These are phyloP conservation scores for Ustilago curta DNA, from an alignment of 1,284 basidiomycete genomes.

Conservation along the genomic window DNA sequence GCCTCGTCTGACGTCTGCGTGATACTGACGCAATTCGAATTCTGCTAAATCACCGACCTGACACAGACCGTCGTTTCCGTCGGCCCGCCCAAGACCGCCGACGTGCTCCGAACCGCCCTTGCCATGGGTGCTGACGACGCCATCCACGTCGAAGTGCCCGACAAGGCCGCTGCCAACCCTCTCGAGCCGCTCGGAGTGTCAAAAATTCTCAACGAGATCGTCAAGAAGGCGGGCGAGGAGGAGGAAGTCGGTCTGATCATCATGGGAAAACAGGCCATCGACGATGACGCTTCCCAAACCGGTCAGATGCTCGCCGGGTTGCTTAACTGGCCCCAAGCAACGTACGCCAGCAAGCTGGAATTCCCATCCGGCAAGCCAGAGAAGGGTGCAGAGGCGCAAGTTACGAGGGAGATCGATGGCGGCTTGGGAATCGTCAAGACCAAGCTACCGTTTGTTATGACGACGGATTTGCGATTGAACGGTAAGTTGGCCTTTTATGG, in stretches of 20 bases:
- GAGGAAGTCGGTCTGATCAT: conserved; percentile 85
- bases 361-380: conserved; percentile 74
- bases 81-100: conserved; percentile 87
- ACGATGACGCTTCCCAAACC: conserved; percentile 96
- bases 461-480: conserved; percentile 83
- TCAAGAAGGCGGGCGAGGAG: conserved; percentile 77
- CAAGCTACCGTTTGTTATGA: conserved; percentile 85
- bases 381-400: conserved; percentile 77
- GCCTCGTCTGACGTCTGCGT: too few relatives aligned
- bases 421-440: conserved; percentile 87
- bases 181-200: conserved; percentile 90
- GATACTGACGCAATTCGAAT: background rate
- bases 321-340: conserved; percentile 92
- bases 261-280: conserved; percentile 98
- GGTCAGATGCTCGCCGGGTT: conserved; percentile 97
- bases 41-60: background rate
- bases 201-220: conserved; percentile 82
- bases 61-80: conserved; percentile 83
- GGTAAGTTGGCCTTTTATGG: conserved; percentile 51
- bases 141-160: conserved; percentile 85
- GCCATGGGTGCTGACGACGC: conserved; percentile 97
- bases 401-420: conserved; percentile 94
- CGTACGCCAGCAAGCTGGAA: conserved; percentile 91
- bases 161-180: conserved; percentile 73
- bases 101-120: conserved; percentile 93